Evolutionary conservation across 768 basidiomycete species (phyloP), one percentile per base, ranked within the genome.

Genomic region (Termitomyces sp.): DNA sequence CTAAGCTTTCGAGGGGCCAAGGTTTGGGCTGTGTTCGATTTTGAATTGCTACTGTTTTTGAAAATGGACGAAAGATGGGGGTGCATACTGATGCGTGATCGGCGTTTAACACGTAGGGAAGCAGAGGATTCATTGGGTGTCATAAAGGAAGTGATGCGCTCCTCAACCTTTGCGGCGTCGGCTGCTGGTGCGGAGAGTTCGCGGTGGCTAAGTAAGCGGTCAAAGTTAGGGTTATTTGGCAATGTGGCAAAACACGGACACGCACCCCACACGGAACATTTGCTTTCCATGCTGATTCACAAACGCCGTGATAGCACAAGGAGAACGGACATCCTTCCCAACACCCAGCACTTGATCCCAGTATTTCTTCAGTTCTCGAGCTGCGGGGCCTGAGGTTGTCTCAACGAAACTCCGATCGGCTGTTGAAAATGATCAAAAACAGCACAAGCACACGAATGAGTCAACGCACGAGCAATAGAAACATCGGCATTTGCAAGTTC

Each of bases 281-380:
- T 82, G 80, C 67, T 85, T 86, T 57, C 92, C 92, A 73, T 90
- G 86, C 69, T 92, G 90, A 69, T 91, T 92, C 52, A 89, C 81
- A 67, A 90, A 87, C 8, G 87, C 87, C n/a, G 91, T 92, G 67
- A 92, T 90, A 42, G 86, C 86, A 69, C 88, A 94, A 2, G 92
- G 91, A 13, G 91, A 92, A 35, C 88, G 84, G 12, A 86, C 78
- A 62, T 84, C 79, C 67, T 82, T 80, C 16, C 84, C 81, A 35
- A 93, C 89, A 13, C 90, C 88, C 39, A 85, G 72, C 46, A 81
- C 75, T 54, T 86, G 83, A 71, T 94, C 92, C 68, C 89, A 91
- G 33, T 83, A 80, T 67, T 81, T 80, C 80, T 94, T 94, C 58
- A 94, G 77, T 66, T 90, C 90, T 44, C 85, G 84, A 13, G 91